Evolutionary conservation across 2,329 filamentous ascomycete species (phyloP).

Genomic region (Botryotinia calthae): DNA sequence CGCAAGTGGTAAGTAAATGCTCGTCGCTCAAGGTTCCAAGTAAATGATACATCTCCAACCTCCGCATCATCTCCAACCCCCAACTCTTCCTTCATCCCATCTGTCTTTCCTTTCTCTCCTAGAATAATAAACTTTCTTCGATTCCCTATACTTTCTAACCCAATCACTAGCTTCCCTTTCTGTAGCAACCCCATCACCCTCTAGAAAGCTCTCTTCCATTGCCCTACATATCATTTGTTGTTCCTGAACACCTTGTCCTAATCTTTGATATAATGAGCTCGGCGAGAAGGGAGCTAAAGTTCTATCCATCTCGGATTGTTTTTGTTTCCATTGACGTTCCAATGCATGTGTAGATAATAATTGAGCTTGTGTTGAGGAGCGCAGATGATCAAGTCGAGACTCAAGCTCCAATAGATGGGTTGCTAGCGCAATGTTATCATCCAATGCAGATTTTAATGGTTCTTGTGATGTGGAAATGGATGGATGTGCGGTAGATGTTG

Average conservation of each 20-base stretch:
- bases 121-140: conserved; percentile 73
- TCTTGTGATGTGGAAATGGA: conserved; percentile 65
- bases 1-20: background rate
- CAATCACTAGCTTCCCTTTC: conserved; percentile 86
- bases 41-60: background rate
- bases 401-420: conserved; percentile 61
- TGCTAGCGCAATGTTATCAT: conserved; percentile 70
- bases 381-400: conserved; percentile 54
- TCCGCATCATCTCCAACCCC: conserved; percentile 75
- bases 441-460: conserved; percentile 62
- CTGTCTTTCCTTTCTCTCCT: conserved; percentile 83
- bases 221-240: conserved; percentile 78
- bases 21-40: conserved; percentile 25
- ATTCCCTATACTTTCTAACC: conserved; percentile 76
- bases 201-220: conserved; percentile 87
- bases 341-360: conserved; percentile 80
- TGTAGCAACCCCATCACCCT: conserved; percentile 53
- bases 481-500: conserved; percentile 65
- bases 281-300: conserved; percentile 83
- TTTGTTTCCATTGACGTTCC: conserved; percentile 88
- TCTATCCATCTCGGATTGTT: conserved; percentile 84
- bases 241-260: conserved; percentile 74
- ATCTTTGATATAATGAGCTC: conserved; percentile 77
- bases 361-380: conserved; percentile 73
- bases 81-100: conserved; percentile 94